Evolutionary conservation across 2,329 filamentous ascomycete species (phyloP).

Genomic region (Botryosphaeria dothidea): DNA sequence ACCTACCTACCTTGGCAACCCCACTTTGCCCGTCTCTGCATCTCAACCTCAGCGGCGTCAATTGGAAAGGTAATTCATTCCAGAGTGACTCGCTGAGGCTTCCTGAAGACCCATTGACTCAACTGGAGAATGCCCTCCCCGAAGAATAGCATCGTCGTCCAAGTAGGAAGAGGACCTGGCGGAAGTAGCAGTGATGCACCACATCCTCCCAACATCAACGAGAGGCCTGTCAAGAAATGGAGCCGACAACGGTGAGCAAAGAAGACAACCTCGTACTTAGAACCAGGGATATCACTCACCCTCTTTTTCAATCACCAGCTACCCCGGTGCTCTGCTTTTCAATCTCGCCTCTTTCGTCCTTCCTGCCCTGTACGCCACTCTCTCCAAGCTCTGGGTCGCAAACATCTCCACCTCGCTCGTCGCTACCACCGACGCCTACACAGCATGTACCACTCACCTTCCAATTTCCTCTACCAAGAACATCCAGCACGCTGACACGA

Average conservation of each 20-base stretch:
- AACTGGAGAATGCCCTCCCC: not conserved
- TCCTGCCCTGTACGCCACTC: conserved; percentile 66
- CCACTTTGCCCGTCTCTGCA: not conserved
- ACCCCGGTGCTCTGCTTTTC: conserved; percentile 60
- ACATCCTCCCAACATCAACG: no score
- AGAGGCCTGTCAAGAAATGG: no score
- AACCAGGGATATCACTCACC: no score
- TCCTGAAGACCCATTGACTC: no score
- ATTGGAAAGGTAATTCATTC: no score
- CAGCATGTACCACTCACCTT: conserved; percentile 25
- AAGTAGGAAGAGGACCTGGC: not conserved
- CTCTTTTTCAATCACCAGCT: conserved; percentile 30
- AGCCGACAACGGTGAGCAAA: no score
- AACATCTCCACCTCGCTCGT: conserved; percentile 62
- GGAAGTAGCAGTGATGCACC: not conserved
- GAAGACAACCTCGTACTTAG: no score
- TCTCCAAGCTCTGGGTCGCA: conserved; percentile 71
- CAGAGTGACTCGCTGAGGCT: no score
- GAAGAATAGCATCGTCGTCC: not conserved
- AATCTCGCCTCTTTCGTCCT: conserved; percentile 65
- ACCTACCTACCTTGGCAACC: not conserved
- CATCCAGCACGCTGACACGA: no score
- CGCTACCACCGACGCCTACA: conserved; percentile 66
- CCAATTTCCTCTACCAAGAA: no score
- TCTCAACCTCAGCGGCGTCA: no score